Conservation (phyloP, 495 filamentous ascomycete genomes). For the Hypoxylon cercidicola region DNA sequence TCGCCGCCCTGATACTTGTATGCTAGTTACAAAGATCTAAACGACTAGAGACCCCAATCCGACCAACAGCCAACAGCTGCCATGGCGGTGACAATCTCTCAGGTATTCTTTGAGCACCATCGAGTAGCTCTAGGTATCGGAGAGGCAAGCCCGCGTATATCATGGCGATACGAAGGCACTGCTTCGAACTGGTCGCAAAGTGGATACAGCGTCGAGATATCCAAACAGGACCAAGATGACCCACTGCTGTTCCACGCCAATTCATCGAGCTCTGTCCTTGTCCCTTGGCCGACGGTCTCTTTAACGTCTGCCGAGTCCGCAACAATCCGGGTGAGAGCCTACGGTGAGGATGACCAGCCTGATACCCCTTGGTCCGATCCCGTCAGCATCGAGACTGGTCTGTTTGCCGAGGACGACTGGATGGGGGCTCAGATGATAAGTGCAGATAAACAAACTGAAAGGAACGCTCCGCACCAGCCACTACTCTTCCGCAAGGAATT, state of each 20-base stretch:
- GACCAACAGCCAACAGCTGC: neutral
- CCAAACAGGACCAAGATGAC: conserved; percentile 17
- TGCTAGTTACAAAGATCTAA: neutral
- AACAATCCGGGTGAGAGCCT: conserved; percentile 52
- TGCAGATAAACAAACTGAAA: conserved; percentile 40
- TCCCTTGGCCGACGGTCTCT: conserved; percentile 61
- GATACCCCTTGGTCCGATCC: conserved; percentile 54
- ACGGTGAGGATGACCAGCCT: conserved; percentile 36
- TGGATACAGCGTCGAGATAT: conserved; percentile 42
- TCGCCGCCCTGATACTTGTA: neutral
- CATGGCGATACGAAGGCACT: conserved; percentile 44
- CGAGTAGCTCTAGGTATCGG: conserved; percentile 43
- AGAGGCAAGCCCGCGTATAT: conserved; percentile 43
- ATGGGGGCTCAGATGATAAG: conserved; percentile 49
- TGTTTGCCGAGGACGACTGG: conserved; percentile 55
- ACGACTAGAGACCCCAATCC: neutral
- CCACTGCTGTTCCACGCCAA: conserved; percentile 35
- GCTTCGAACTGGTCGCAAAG: conserved; percentile 40
- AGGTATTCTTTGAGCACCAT: conserved; percentile 48
- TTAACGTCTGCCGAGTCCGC: conserved; percentile 55
- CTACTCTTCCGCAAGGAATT: conserved; percentile 43
- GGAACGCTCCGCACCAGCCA: conserved; percentile 33
- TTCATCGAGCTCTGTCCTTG: conserved; percentile 53
- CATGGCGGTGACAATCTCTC: conserved; percentile 46
- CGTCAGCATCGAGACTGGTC: conserved; percentile 51